A percentile compares a stretch with the other conserved stretches of the same genome.
phyloP scores from a whole-genome alignment of 2,329 filamentous ascomycete genomes.

The Madurella mycetomatis region DNA sequence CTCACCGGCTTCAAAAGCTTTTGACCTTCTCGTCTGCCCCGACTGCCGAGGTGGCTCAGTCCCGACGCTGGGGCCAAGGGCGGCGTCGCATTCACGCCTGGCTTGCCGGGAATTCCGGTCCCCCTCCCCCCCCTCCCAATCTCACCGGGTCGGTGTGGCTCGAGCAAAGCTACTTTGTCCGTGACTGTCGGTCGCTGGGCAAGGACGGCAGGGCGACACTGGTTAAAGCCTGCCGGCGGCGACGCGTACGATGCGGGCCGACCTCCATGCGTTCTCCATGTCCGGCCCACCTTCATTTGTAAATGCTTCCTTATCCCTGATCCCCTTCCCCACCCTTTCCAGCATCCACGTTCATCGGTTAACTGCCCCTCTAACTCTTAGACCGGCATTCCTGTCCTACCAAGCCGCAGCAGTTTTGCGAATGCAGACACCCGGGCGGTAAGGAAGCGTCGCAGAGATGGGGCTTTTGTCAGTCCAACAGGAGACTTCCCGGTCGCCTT shows the following conservation, averaged over 20 bases:
- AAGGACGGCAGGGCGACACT: neutral
- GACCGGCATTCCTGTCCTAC: neutral
- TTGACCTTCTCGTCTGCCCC: neutral
- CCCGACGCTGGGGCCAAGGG: neutral
- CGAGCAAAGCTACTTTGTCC: neutral
- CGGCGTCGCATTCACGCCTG: neutral
- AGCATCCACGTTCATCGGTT: neutral
- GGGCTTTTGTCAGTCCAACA: neutral
- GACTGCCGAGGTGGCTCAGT: neutral
- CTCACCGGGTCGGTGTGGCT: neutral
- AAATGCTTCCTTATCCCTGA: neutral
- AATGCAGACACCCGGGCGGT: conserved; percentile 5
- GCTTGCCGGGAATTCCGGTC: too few relatives aligned
- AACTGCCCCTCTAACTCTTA: neutral
- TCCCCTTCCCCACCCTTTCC: neutral
- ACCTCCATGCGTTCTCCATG: neutral
- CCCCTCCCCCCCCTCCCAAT: too few relatives aligned
- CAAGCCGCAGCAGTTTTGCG: neutral
- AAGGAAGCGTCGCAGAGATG: conserved; percentile 1
- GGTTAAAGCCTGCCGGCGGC: neutral
- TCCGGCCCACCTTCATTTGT: neutral
- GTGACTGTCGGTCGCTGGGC: neutral
- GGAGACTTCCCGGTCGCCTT: neutral
- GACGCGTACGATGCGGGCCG: neutral
- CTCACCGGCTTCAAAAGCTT: neutral